These are phyloP conservation scores for Avena atlantica DNA, from an alignment of 176 grass and related monocot genomes.

Conservation along the genomic window DNA sequence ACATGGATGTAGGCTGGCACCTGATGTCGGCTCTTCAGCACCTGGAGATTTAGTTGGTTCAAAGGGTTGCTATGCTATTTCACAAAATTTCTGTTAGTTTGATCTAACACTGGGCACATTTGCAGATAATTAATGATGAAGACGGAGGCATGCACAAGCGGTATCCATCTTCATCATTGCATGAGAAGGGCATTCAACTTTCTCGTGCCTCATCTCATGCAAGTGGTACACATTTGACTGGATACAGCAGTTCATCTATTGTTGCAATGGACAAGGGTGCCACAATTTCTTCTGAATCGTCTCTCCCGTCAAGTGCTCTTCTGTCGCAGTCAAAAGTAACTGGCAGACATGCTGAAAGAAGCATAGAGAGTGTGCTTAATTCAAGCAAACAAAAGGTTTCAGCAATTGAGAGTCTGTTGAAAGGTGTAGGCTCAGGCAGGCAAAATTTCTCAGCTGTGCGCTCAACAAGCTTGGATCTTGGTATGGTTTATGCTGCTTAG, in stretches of 20 bases:
- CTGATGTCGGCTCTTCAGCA: not conserved
- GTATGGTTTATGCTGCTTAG: slow-evolving; percentile 59
- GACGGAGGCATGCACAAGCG: slow-evolving; percentile 80
- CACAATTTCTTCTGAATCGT: slow-evolving; percentile 60
- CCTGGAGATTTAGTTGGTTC: slow-evolving; percentile 3
- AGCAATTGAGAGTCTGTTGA: slow-evolving; percentile 92
- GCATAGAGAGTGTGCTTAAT: slow-evolving; percentile 73
- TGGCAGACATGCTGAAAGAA: slow-evolving; percentile 70
- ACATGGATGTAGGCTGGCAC: slow-evolving; percentile 1
- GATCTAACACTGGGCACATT: slow-evolving; percentile 34
- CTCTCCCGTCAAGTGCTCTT: slow-evolving; percentile 60
- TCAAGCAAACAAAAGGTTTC: slow-evolving; percentile 95
- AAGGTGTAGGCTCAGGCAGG: slow-evolving; percentile 64
- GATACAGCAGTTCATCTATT: slow-evolving; percentile 78
- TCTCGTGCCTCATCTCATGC: slow-evolving; percentile 64
- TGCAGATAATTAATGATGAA: slow-evolving; percentile 92
- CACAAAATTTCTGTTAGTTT: slow-evolving; percentile 34
- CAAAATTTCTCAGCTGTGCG: slow-evolving; percentile 65
- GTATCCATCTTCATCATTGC: slow-evolving; percentile 73
- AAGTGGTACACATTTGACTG: slow-evolving; percentile 56
- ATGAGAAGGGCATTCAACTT: slow-evolving; percentile 65
- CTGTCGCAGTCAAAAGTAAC: slow-evolving; percentile 65
- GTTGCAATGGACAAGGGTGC: slow-evolving; percentile 88
- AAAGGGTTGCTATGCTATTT: slow-evolving; percentile 6
- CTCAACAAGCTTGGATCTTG: slow-evolving; percentile 88